A percentile compares a stretch with the other conserved stretches of the same genome.
Evolutionary conservation across 352 stramenopile species (phyloP).

Genomic region (Thalassiosira mediterranea): DNA sequence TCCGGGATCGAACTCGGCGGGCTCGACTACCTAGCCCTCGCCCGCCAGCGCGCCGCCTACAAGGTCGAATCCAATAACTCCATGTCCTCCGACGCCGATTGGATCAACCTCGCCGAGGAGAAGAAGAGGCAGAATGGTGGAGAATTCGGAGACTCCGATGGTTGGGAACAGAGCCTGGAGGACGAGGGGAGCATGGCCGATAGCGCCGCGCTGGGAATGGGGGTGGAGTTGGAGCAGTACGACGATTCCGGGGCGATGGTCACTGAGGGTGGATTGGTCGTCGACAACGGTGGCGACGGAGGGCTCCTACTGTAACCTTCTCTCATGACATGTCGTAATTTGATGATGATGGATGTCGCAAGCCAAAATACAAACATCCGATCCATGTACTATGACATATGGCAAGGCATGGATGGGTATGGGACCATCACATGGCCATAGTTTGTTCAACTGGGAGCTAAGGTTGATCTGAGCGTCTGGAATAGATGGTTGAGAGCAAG

Average conservation of each 20-base stretch:
- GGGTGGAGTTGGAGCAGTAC: slow-evolving; percentile 12
- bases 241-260: slow-evolving; percentile 25
- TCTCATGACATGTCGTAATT: no score
- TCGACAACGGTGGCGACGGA: slow-evolving; percentile 26
- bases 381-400: no score
- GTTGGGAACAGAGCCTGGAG: slow-evolving; percentile 42
- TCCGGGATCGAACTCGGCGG: slow-evolving; percentile 33
- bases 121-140: slow-evolving; percentile 20
- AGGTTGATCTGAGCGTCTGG: no score
- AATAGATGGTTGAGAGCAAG: no score
- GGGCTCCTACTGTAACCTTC: slow-evolving; percentile 13
- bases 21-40: slow-evolving; percentile 59
- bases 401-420: no score
- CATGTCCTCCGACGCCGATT: slow-evolving; percentile 50
- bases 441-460: no score
- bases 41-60: slow-evolving; percentile 45
- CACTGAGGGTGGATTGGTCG: slow-evolving; percentile 44
- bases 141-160: slow-evolving; percentile 14
- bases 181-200: slow-evolving; percentile 33
- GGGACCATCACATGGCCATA: no score
- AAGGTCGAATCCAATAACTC: slow-evolving; percentile 48
- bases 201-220: slow-evolving; percentile 29
- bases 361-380: no score
- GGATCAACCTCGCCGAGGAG: slow-evolving; percentile 49
- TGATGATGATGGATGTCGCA: no score